A percentile compares a stretch with the other conserved stretches of the same genome.
These are phyloP conservation scores for Erodium texanum DNA, from an alignment of 441 rosid genomes.

Conservation along the genomic window DNA sequence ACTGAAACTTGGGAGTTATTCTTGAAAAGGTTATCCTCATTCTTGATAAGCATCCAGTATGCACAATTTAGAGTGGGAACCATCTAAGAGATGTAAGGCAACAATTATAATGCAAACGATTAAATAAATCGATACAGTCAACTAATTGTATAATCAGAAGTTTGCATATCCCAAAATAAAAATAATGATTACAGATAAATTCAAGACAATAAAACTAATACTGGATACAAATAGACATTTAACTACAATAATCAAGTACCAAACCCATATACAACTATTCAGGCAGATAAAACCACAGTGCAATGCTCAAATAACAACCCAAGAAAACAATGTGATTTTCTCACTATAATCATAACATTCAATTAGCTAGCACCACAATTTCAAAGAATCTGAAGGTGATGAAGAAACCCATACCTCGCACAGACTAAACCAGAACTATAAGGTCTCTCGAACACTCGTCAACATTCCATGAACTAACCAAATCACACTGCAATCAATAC, in stretches of 20 bases:
- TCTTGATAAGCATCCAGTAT: background rate
- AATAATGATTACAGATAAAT: background rate
- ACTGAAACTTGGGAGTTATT: background rate
- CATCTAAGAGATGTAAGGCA: background rate
- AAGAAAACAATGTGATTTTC: background rate
- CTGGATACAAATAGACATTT: background rate
- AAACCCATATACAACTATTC: background rate
- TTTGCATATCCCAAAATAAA: background rate
- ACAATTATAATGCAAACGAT: background rate
- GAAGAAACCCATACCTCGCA: background rate
- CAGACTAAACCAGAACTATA: background rate
- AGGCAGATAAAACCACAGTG: background rate
- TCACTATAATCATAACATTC: background rate
- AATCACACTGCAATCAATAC: conserved; percentile 4
- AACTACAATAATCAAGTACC: background rate
- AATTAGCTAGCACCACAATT: background rate
- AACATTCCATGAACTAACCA: background rate
- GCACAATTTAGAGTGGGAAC: background rate
- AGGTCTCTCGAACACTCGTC: background rate
- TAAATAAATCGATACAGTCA: background rate
- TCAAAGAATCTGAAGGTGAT: background rate
- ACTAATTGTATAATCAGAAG: background rate
- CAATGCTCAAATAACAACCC: background rate
- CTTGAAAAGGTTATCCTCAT: background rate
- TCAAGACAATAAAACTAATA: background rate